These are phyloP conservation scores for Drechslerella coelobrocha DNA, from an alignment of 2,329 filamentous ascomycete genomes.

Conservation along the genomic window DNA sequence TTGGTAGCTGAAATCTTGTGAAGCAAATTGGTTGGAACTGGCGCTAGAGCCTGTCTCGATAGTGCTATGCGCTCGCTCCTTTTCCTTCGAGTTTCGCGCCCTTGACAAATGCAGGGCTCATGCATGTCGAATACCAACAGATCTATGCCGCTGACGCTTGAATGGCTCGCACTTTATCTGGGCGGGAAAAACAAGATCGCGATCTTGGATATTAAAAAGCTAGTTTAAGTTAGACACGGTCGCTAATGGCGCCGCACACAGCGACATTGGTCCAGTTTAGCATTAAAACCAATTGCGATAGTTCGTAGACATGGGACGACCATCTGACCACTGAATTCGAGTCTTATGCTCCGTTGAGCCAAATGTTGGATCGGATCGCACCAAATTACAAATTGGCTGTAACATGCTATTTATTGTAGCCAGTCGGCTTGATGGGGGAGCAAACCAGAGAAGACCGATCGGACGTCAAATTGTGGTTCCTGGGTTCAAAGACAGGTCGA, in stretches of 20 bases:
- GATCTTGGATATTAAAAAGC: not conserved
- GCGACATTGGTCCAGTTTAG: not conserved
- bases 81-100: conserved; percentile 4
- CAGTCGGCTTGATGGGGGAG: conserved; percentile 26
- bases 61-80: not conserved
- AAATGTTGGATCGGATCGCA: not conserved
- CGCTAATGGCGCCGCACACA: not conserved
- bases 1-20: not conserved
- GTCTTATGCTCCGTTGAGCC: not conserved
- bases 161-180: not conserved
- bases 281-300: not conserved
- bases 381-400: not conserved
- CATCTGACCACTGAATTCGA: not conserved
- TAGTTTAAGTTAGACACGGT: not conserved
- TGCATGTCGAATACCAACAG: not conserved
- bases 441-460: conserved; percentile 8
- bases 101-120: not conserved
- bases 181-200: not conserved
- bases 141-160: not conserved
- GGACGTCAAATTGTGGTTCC: conserved; percentile 39
- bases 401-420: not conserved
- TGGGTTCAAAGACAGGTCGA: conserved; percentile 18
- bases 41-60: not conserved
- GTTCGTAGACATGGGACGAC: not conserved
- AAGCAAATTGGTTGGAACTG: not conserved